These are phyloP conservation scores for Tuber melanosporum DNA, from an alignment of 495 filamentous ascomycete genomes.

Conservation along the genomic window DNA sequence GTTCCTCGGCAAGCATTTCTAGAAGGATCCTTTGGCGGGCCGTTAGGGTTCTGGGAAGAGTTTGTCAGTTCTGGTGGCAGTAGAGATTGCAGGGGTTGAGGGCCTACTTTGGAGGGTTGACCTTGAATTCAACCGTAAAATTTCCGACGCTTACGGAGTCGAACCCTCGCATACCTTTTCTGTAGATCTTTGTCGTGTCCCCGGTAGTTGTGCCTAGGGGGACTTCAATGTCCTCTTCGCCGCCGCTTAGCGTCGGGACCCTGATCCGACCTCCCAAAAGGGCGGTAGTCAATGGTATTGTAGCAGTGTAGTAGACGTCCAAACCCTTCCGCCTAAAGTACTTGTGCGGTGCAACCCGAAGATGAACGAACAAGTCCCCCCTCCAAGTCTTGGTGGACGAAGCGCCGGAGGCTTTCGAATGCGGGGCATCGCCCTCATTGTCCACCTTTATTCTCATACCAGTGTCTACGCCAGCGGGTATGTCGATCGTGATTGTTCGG, in stretches of 20 bases:
- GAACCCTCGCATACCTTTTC: slow-evolving; percentile 88
- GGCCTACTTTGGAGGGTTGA: slow-evolving; percentile 80
- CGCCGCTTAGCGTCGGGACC: slow-evolving; percentile 81
- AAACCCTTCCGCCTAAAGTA: slow-evolving; percentile 79
- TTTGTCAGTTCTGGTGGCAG: slow-evolving; percentile 7
- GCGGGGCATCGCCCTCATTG: slow-evolving; percentile 77
- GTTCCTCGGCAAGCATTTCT: slow-evolving; percentile 92
- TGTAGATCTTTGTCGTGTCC: slow-evolving; percentile 75
- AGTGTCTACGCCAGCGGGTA: slow-evolving; percentile 90
- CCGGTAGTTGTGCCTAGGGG: slow-evolving; percentile 86
- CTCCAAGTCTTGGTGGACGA: slow-evolving; percentile 55
- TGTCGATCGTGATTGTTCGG: slow-evolving; percentile 76
- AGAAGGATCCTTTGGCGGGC: slow-evolving; percentile 82
- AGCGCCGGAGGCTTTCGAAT: slow-evolving; percentile 49
- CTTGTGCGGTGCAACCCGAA: slow-evolving; percentile 73
- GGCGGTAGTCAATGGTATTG: slow-evolving; percentile 86
- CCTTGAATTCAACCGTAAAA: slow-evolving; percentile 86
- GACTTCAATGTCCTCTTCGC: slow-evolving; percentile 79
- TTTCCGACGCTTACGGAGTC: slow-evolving; percentile 55
- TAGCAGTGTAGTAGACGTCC: slow-evolving; percentile 86
- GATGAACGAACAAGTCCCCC: slow-evolving; percentile 82
- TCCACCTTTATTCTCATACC: slow-evolving; percentile 79
- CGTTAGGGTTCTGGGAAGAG: slow-evolving; percentile 48
- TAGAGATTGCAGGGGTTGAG: background rate
- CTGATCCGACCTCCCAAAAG: slow-evolving; percentile 81